Percentiles rank a stretch among this genome's conserved stretches.
phyloP scores from a whole-genome alignment of 768 basidiomycete genomes.

The Dioszegia hungarica region DNA sequence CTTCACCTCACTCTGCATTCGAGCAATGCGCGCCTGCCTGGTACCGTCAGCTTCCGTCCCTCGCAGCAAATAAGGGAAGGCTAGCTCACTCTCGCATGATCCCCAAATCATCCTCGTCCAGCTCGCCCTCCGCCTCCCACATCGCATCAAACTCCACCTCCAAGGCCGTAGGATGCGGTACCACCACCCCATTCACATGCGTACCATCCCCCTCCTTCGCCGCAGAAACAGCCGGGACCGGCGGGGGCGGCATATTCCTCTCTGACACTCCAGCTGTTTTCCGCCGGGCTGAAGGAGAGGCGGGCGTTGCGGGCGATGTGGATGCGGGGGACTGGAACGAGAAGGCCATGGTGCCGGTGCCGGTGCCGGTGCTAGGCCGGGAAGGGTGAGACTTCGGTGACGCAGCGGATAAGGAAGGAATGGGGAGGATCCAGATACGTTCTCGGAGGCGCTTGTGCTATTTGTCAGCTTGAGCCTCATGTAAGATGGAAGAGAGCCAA shows the following conservation, averaged over 20 bases:
- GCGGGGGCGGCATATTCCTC: not conserved
- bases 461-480: not conserved
- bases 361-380: conserved; percentile 1
- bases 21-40: not conserved
- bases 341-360: not conserved
- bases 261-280: not conserved
- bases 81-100: conserved; percentile 34
- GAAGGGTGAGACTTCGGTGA: conserved; percentile 4
- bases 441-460: conserved; percentile 82
- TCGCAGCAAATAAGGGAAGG: not conserved
- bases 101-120: conserved; percentile 44
- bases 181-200: not conserved
- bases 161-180: conserved; percentile 27
- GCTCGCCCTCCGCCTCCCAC: conserved; percentile 45
- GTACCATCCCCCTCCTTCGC: not conserved
- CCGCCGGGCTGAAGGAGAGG: conserved; percentile 39
- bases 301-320: conserved; percentile 49
- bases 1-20: not conserved
- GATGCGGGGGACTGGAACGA: conserved; percentile 20
- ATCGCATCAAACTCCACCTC: conserved; percentile 52
- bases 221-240: not conserved
- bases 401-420: conserved; percentile 30
- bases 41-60: not conserved
- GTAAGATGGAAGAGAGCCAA: not conserved
- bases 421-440: conserved; percentile 65